Conservation (phyloP, 1,284 basidiomycete species). For the Heimioporus punctisporus region DNA sequence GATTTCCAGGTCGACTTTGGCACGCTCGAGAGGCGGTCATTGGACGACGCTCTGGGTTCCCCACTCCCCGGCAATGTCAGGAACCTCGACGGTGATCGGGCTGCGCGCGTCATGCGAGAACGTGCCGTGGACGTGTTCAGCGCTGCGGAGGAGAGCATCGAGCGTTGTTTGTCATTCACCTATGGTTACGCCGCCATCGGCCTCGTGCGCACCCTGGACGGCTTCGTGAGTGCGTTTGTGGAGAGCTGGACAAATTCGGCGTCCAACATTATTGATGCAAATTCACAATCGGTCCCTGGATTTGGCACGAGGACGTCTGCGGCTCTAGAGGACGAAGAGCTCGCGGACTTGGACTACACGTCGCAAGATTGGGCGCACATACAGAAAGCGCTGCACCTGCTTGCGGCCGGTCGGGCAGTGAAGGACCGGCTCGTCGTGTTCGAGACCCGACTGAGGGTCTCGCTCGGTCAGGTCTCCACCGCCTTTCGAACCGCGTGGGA, state of each 20-base stretch:
- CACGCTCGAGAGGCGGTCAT: slow-evolving; percentile 71
- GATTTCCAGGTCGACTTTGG: slow-evolving; percentile 88
- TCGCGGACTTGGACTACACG: slow-evolving; percentile 85
- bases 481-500: slow-evolving; percentile 57
- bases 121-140: slow-evolving; percentile 72
- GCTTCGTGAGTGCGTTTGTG: slow-evolving; percentile 66
- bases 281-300: slow-evolving; percentile 6
- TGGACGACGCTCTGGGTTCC: slow-evolving; percentile 50
- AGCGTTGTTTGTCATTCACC: slow-evolving; percentile 78
- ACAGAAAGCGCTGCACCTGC: slow-evolving; percentile 80
- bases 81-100: slow-evolving; percentile 49
- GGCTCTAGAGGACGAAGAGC: slow-evolving; percentile 44
- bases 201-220: slow-evolving; percentile 74
- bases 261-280: slow-evolving; percentile 36
- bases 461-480: slow-evolving; percentile 59
- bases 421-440: slow-evolving; percentile 68
- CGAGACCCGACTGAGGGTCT: slow-evolving; percentile 65
- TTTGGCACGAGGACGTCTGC: slow-evolving; percentile 24
- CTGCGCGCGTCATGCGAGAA: slow-evolving; percentile 73
- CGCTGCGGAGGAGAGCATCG: slow-evolving; percentile 79
- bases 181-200: slow-evolving; percentile 84
- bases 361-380: slow-evolving; percentile 87
- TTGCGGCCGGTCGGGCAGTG: slow-evolving; percentile 75
- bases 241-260: slow-evolving; percentile 62
- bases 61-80: slow-evolving; percentile 38